These are phyloP conservation scores for Yarrowia osloensis DNA, from an alignment of 805 yeast genomes.

Conservation along the genomic window DNA sequence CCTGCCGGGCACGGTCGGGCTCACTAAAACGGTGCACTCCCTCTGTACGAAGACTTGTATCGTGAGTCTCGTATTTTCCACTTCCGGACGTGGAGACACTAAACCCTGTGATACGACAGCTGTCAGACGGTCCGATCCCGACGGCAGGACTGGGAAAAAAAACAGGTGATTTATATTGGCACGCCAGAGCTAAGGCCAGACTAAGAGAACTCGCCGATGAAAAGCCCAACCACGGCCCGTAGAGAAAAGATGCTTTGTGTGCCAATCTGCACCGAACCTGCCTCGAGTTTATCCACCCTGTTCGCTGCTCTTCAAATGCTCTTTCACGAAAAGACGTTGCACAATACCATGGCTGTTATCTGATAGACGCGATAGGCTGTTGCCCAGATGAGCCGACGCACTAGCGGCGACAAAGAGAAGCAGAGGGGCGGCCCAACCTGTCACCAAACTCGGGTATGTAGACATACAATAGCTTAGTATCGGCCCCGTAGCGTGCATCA, in stretches of 20 bases:
- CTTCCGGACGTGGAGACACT: neutral
- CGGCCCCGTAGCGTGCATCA: neutral
- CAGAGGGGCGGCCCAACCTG: neutral
- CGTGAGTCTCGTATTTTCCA: slow-evolving; percentile 6
- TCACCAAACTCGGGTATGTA: neutral
- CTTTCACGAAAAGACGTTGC: neutral
- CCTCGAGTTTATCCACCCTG: neutral
- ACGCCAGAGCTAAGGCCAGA: neutral
- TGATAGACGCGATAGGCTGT: neutral
- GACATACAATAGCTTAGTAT: slow-evolving; percentile 8
- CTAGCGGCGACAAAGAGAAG: neutral
- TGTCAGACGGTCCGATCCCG: neutral
- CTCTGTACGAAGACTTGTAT: neutral
- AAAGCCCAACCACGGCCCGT: neutral
- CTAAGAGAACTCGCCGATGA: neutral
- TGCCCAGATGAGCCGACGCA: neutral
- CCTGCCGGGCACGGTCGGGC: slow-evolving; percentile 9
- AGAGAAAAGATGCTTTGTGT: neutral
- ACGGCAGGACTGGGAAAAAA: neutral
- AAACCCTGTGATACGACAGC: slow-evolving; percentile 4
- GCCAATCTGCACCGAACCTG: neutral
- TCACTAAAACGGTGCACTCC: neutral
- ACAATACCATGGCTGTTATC: neutral
- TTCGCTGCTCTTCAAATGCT: neutral
- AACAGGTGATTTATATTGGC: neutral